A percentile compares a stretch with the other conserved stretches of the same genome.
Conservation (phyloP, 192 early-diverging fungal genomes). For the Coemansia sp. region DNA sequence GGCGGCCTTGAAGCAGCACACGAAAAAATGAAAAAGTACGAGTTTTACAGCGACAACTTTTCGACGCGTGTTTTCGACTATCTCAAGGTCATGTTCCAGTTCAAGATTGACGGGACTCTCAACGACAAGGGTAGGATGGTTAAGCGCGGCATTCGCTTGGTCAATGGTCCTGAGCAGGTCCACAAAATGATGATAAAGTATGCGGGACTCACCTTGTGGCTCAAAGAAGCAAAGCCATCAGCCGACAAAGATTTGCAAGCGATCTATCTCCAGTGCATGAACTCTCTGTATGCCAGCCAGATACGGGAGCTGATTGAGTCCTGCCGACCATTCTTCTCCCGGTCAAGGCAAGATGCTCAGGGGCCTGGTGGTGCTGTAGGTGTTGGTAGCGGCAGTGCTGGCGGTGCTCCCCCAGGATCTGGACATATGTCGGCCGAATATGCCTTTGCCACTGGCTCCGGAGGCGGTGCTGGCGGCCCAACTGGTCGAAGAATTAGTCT, state of each 20-base stretch:
- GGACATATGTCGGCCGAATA: conserved; percentile 20
- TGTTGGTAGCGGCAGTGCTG: not conserved
- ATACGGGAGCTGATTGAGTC: conserved; percentile 58
- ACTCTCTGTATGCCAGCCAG: conserved; percentile 54
- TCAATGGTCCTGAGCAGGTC: conserved; percentile 60
- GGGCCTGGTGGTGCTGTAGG: conserved; percentile 21
- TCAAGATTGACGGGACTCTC: conserved; percentile 59
- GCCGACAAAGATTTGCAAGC: conserved; percentile 72
- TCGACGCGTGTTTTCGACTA: conserved; percentile 63
- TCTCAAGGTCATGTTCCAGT: conserved; percentile 65
- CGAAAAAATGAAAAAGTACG: conserved; percentile 68
- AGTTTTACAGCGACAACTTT: conserved; percentile 65
- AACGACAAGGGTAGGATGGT: conserved; percentile 51
- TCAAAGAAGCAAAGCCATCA: conserved; percentile 69
- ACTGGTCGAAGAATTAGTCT: conserved; percentile 37
- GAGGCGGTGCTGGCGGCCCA: conserved; percentile 7
- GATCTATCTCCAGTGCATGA: conserved; percentile 63
- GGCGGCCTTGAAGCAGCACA: conserved; percentile 56
- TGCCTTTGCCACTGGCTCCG: conserved; percentile 31
- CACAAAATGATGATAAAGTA: conserved; percentile 67
- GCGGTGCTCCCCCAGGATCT: not conserved
- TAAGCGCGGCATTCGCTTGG: conserved; percentile 31
- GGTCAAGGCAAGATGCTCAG: conserved; percentile 33
- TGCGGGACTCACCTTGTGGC: conserved; percentile 69
- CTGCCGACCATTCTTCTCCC: conserved; percentile 46